Base-by-base conservation (phyloP, 805 yeast genomes). In the Scheffersomyces coipomensis region DNA sequence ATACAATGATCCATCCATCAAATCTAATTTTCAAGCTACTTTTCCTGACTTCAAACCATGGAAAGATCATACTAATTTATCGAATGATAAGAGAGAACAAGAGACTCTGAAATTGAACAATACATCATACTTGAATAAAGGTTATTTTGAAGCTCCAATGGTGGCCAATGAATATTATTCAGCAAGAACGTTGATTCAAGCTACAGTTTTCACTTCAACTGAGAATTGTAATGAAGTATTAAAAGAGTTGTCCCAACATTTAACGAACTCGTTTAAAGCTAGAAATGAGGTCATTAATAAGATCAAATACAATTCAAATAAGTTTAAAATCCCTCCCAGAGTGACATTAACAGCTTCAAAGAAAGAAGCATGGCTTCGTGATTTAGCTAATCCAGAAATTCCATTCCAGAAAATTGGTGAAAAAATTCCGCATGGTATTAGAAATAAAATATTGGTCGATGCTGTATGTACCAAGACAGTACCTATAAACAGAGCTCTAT, bases 291-390 rank as follows among this genome's bases (percentile, higher is more conserved):
- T 55, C 19, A 67, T 68, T 39, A 69, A 69, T 43, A 66, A 67
- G 43, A 64, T 69, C 41, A 48, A 51, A 31, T 49, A 35, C 37
- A 59, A 52, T n/a, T 55, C 68, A 18, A 62, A 65, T 36, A 57
- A 52, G 5, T 87, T 81, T 64, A 82, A 78, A 46, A 86, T 91
- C 5, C 96, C 96, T 1, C 90, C 95, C 10, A 69, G 97, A 46
- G 96, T 91, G 19, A 91, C 97, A 0, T 61, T 91, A 22, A 90
- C 97, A 0, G 96, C 90, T 43, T 84, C 82, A 53, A 86, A 87
- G 56, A 75, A 83, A 42, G 96, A 88, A 44, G 68, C 81, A 2
- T 91, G 99, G 99, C 66, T 91, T 34, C 75, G 75, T 37, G 95
- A 88, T 52, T 69, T 91, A 37, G 87, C 93, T 3, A 73, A 85